Conservation (phyloP, 345 rosid genomes). For the Corchorus olitorius region DNA sequence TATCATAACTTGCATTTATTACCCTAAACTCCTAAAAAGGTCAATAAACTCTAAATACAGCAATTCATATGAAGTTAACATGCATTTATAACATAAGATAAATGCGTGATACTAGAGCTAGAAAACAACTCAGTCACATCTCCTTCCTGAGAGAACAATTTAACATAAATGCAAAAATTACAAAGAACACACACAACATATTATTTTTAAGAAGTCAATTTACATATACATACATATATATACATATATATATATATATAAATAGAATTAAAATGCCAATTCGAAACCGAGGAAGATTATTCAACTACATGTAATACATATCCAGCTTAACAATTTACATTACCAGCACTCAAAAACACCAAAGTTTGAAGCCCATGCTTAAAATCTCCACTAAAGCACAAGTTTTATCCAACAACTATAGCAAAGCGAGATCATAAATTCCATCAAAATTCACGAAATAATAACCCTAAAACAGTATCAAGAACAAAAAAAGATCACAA, state of each 20-base stretch:
- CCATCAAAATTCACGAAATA: not conserved
- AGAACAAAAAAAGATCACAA: not conserved
- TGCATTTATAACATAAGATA: not conserved
- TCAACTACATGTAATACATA: not conserved
- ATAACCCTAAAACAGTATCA: not conserved
- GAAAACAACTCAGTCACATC: not conserved
- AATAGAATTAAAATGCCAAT: not conserved
- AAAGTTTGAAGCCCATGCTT: not conserved
- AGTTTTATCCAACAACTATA: not conserved
- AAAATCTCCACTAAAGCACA: not conserved
- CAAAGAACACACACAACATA: not conserved
- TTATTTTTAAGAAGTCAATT: not conserved
- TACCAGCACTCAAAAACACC: not conserved
- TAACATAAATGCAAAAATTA: not conserved
- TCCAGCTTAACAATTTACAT: constrained; percentile 1
- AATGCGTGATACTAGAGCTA: not conserved
- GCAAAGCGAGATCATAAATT: not conserved
- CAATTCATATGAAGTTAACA: not conserved
- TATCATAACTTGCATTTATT: no score
- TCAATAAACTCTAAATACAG: not conserved
- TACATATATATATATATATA: no score
- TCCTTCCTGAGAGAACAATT: not conserved
- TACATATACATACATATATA: no score
- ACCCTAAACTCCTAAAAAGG: not conserved
- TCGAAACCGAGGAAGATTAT: not conserved